Base-by-base conservation (phyloP, 2,329 filamentous ascomycete genomes). In the Arthrocladium fulminans region DNA sequence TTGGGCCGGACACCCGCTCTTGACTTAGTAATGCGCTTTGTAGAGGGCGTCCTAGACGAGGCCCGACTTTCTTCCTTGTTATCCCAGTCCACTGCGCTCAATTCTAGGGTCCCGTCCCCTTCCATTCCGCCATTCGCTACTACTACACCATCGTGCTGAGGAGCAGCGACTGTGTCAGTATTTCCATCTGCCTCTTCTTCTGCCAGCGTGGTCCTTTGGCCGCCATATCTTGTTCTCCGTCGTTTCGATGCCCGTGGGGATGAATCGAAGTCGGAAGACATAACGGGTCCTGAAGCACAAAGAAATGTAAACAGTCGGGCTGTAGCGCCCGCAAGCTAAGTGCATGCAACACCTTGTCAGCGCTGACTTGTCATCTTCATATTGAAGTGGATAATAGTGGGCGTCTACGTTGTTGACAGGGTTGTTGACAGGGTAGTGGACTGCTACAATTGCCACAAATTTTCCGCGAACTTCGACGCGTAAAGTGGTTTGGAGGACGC, bases 161-260 rank as follows among this genome's bases (percentile, higher is more conserved):
- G n/a, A n/a, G n/a, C n/a, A n/a, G n/a, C n/a, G n/a, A n/a, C n/a
- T n/a, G n/a, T n/a, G n/a, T n/a, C n/a, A n/a, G n/a, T n/a, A 22
- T 24, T 9, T 13, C 44, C 22, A 15, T 27, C 15, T 3, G 19
- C 24, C 42, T n/a, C 27, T 8, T 35, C 8, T 7, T 38, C 44
- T 34, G 22, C 38, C 25, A 56, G 23, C 2, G 45, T 55, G 32
- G 50, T 55, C 23, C 51, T 47, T 46, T 48, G 49, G 4, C 49
- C 45, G 5, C 48, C 48, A 43, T 57, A 56, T n/a, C 53, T 54
- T n/a, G 45, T 56, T 34, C 53, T 45, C 45, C 50, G 39, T n/a
- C 56, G 54, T 51, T 58, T 58, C 4, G 55, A 48, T 13, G 48
- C 32, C 25, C 51, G 53, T 27, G 53, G 53, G 13, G 56, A 52